These are phyloP conservation scores for Periglandula ipomoeae DNA, from an alignment of 2,329 filamentous ascomycete genomes.

Conservation along the genomic window DNA sequence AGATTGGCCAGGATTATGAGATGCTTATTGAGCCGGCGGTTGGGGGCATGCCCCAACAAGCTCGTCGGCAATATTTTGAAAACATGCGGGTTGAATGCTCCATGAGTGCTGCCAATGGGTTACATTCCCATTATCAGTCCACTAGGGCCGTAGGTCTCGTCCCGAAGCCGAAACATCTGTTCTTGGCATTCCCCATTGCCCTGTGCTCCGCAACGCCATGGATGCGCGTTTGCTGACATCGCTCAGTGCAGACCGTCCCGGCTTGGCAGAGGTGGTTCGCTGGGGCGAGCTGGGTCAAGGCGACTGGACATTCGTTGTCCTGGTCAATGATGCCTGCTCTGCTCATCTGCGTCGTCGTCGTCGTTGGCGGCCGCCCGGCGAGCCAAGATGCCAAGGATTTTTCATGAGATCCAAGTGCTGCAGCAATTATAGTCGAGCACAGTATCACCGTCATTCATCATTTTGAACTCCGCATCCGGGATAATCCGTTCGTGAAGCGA, in stretches of 20 bases:
- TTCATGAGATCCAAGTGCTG: not conserved
- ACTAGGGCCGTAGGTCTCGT: not conserved
- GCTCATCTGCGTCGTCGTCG: not conserved
- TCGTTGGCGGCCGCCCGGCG: not conserved
- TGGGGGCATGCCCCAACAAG: no score
- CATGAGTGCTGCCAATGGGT: not conserved
- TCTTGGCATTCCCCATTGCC: not conserved
- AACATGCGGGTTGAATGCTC: not conserved
- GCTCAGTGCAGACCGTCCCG: slow-evolving; percentile 1
- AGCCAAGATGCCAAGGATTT: not conserved
- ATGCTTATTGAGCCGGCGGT: not conserved
- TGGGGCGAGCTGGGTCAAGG: no score
- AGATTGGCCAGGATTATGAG: not conserved
- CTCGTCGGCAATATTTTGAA: no score
- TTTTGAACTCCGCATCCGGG: no score
- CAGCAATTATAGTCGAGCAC: not conserved
- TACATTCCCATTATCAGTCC: not conserved
- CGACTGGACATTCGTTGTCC: no score
- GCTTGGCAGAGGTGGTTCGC: no score
- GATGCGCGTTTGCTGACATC: no score
- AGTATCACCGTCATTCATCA: no score
- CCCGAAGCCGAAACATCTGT: slow-evolving; percentile 1
- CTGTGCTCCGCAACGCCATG: not conserved
- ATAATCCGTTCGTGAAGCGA: not conserved
- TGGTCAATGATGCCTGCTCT: no score